A percentile compares a stretch with the other conserved stretches of the same genome.
These are phyloP conservation scores for Neoscytalidium dimidiatum DNA, from an alignment of 2,329 filamentous ascomycete genomes.

Conservation along the genomic window DNA sequence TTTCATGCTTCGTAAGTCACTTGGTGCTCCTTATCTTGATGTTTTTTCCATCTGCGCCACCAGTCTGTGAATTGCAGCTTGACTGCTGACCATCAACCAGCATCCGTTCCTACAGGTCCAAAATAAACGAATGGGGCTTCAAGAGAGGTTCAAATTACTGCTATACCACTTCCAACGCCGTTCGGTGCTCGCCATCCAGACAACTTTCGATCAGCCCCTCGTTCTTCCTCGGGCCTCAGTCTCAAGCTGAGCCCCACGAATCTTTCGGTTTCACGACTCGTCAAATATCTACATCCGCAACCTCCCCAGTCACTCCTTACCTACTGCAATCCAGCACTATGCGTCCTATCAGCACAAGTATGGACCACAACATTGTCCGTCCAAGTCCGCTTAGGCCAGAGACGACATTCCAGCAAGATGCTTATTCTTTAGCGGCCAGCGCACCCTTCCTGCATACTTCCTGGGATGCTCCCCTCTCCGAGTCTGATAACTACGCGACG, in stretches of 20 bases:
- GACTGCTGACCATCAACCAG: neutral
- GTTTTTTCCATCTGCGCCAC: neutral
- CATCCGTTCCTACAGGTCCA: neutral
- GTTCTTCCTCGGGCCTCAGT: too few species aligned
- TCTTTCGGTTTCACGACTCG: neutral
- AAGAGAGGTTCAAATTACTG: neutral
- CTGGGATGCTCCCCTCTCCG: too few species aligned
- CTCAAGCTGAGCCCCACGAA: neutral
- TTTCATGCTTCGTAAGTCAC: neutral
- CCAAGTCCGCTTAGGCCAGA: neutral
- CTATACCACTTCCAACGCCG: neutral
- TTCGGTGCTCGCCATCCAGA: neutral
- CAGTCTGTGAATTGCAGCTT: neutral
- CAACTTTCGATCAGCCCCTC: neutral
- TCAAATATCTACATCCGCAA: neutral
- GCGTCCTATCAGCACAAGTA: neutral
- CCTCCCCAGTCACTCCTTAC: neutral
- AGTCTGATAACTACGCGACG: too few species aligned
- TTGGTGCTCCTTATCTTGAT: neutral
- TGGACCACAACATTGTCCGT: neutral
- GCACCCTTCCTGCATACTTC: neutral
- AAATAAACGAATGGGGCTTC: neutral
- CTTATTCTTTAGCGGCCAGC: neutral
- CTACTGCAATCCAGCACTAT: neutral
- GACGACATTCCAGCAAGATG: neutral